Evolutionary conservation across 2,329 filamentous ascomycete genomes (phyloP), one percentile per base, ranked within the genome.

Genomic region (Fusarium sp.): DNA sequence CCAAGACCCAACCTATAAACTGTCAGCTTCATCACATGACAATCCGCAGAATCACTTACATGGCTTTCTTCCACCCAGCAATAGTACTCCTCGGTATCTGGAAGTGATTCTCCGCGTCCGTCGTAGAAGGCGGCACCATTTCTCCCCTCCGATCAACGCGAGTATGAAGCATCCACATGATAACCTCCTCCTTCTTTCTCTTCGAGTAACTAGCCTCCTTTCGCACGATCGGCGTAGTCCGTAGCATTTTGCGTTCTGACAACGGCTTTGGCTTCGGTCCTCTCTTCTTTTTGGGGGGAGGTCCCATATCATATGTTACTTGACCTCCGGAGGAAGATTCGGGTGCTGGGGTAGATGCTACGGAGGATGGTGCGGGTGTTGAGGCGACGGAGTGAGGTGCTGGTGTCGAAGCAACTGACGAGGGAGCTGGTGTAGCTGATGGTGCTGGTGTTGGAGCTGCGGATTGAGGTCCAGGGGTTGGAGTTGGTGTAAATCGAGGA

Each of bases 71-170:
- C 68, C 66, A 70, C 12, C 44, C 32, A 22, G 68, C 48, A 24
- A 70, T 70, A 24, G 68, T 70, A 11, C 68, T 70, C 48, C 66
- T 41, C 13, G 66, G 68, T 13, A 70, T 70, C 38, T 56, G 39
- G 12, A 70, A 70, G 18, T 70, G 42, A 7, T 66, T 56, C 44
- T 61, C 68, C 18, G 68, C 68, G 41, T 70, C 68, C 5, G 18
- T 30, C 1, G 44, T 44, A 24, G 60, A 56, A 45, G 66, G 68
- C 54, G 60, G 66, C 15, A 55, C 66, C 42, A 55, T 55, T 22
- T 70, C 42, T 13, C 48, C 54, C 22, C 39, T 39, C 13, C 68
- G 54, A 6, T 51, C 42, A 24, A 70, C 59, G 3, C 60, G 42
- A 20, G 60, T 45, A 30, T 50, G 45, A 13, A 73, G 20, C 50